These are phyloP conservation scores for Paraphoma sp. DNA, from an alignment of 2,329 filamentous ascomycete species.

Conservation along the genomic window DNA sequence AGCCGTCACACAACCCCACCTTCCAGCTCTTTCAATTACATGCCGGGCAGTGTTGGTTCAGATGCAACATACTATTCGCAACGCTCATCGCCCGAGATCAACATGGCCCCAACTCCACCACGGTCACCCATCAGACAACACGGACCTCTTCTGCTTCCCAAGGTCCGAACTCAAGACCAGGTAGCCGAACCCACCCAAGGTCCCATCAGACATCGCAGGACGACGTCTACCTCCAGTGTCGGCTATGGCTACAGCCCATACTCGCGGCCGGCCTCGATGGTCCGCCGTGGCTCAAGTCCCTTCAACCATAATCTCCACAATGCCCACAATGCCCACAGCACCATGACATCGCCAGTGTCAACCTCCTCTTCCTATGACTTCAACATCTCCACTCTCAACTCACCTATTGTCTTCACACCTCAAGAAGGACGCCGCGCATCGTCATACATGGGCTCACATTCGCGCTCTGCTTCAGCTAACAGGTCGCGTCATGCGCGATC, in stretches of 20 bases:
- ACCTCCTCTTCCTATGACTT: slow-evolving; percentile 51
- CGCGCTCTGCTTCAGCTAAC: slow-evolving; percentile 69
- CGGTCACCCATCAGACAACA: slow-evolving; percentile 77
- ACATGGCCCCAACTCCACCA: slow-evolving; percentile 73
- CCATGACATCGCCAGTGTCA: slow-evolving; percentile 54
- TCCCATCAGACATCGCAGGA: slow-evolving; percentile 63
- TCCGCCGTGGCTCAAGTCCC: slow-evolving; percentile 55
- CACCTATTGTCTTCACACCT: slow-evolving; percentile 63
- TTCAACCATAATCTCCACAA: slow-evolving; percentile 44
- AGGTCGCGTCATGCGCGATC: slow-evolving; percentile 56
- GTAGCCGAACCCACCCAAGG: slow-evolving; percentile 66
- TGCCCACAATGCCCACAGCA: slow-evolving; percentile 39
- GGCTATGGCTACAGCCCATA: slow-evolving; percentile 59
- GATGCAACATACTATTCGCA: slow-evolving; percentile 68
- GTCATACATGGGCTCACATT: slow-evolving; percentile 44
- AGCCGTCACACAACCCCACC: slow-evolving; percentile 56
- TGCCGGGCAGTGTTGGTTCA: slow-evolving; percentile 53
- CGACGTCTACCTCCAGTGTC: slow-evolving; percentile 58
- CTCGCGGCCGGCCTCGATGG: slow-evolving; percentile 51
- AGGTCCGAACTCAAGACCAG: slow-evolving; percentile 86
- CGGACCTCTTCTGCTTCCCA: slow-evolving; percentile 81
- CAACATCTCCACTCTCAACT: slow-evolving; percentile 62
- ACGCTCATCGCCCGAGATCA: slow-evolving; percentile 71
- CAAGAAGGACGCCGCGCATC: slow-evolving; percentile 45
- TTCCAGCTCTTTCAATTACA: slow-evolving; percentile 44